A percentile compares a stretch with the other conserved stretches of the same genome.
phyloP scores from a whole-genome alignment of 805 yeast species.

The Torulaspora microellipsoides region DNA sequence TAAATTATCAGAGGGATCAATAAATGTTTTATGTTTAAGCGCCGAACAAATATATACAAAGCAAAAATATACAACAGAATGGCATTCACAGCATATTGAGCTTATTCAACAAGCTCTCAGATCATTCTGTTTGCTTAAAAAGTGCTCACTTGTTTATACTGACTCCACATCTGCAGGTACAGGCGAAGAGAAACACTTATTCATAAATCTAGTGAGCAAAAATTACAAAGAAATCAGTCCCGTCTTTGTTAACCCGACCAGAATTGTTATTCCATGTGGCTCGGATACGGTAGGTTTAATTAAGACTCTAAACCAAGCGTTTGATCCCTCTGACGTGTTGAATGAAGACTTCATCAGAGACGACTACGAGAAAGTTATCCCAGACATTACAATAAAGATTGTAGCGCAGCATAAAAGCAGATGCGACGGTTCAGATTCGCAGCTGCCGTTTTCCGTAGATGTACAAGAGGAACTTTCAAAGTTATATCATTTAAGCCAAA shows the following conservation, averaged over 20 bases:
- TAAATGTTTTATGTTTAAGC: constrained; percentile 16
- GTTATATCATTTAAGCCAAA: neutral
- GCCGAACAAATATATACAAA: constrained; percentile 16
- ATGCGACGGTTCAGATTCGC: constrained; percentile 30
- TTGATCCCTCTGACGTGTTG: constrained; percentile 27
- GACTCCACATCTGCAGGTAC: neutral
- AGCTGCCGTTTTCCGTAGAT: constrained; percentile 12
- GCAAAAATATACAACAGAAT: constrained; percentile 16
- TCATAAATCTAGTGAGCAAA: constrained; percentile 2
- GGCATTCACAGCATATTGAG: constrained; percentile 26
- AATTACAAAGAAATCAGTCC: constrained; percentile 4
- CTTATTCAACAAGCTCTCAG: constrained; percentile 25
- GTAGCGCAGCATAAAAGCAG: neutral
- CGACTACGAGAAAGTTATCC: constrained; percentile 4
- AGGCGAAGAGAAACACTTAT: neutral
- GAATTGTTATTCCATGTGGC: constrained; percentile 42
- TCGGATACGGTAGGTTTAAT: constrained; percentile 54
- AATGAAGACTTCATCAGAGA: constrained; percentile 6
- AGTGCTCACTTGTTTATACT: constrained; percentile 14
- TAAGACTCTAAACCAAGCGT: constrained; percentile 34
- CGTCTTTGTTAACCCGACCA: constrained; percentile 18
- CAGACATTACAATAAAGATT: neutral
- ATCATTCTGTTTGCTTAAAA: constrained; percentile 15
- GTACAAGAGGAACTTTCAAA: constrained; percentile 16
- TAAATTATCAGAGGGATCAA: constrained; percentile 5